A percentile compares a stretch with the other conserved stretches of the same genome.
Evolutionary conservation across 2,329 filamentous ascomycete genomes (phyloP).

Genomic region (Penicillium sp.): DNA sequence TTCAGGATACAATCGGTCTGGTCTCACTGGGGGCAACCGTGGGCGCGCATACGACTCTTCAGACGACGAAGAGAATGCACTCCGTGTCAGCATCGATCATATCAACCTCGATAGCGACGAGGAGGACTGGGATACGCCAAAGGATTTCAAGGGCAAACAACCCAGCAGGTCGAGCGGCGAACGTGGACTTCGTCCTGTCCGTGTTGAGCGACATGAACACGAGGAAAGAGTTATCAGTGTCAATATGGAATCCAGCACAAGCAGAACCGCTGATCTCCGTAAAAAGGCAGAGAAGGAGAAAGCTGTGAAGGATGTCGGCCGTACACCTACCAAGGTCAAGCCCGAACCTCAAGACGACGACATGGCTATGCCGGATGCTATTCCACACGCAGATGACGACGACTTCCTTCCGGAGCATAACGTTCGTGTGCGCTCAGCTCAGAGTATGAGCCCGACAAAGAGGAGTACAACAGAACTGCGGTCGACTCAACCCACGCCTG

Average conservation of each 20-base stretch:
- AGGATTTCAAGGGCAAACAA: slow-evolving; percentile 36
- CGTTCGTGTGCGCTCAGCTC: slow-evolving; percentile 33
- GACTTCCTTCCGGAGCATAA: slow-evolving; percentile 36
- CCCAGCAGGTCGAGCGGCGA: slow-evolving; percentile 26
- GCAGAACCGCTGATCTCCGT: slow-evolving; percentile 45
- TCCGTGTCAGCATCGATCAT: slow-evolving; percentile 57
- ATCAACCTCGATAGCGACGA: slow-evolving; percentile 58
- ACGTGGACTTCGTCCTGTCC: slow-evolving; percentile 50
- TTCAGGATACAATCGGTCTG: slow-evolving; percentile 29
- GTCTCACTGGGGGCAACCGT: slow-evolving; percentile 26
- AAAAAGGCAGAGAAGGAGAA: slow-evolving; percentile 36
- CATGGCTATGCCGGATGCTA: slow-evolving; percentile 36
- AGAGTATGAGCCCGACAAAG: slow-evolving; percentile 13
- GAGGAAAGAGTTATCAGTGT: slow-evolving; percentile 55
- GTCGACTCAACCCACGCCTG: slow-evolving; percentile 23
- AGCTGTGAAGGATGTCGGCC: slow-evolving; percentile 33
- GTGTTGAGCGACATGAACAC: slow-evolving; percentile 57
- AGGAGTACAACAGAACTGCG: slow-evolving; percentile 21
- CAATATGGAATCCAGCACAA: slow-evolving; percentile 54
- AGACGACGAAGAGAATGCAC: slow-evolving; percentile 48
- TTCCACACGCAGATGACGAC: slow-evolving; percentile 35
- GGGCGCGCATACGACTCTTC: slow-evolving; percentile 33
- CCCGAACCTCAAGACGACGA: slow-evolving; percentile 54
- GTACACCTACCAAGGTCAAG: slow-evolving; percentile 45
- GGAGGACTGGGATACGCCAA: slow-evolving; percentile 33